Percentiles rank a stretch among this genome's conserved stretches.
Conservation (phyloP, 768 basidiomycete species). For the Suillus americanus region DNA sequence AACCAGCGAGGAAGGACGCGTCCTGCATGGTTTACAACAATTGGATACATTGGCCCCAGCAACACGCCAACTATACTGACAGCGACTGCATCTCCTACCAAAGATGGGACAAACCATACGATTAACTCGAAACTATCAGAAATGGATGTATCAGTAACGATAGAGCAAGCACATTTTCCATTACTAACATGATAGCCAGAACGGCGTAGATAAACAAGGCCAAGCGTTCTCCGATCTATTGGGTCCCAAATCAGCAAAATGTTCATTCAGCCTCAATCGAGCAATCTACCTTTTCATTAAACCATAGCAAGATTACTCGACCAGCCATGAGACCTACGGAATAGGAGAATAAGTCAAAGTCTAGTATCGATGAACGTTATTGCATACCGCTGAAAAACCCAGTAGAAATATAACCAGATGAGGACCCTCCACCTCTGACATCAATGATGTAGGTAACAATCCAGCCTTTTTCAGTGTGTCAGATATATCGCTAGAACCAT, state of each 20-base stretch:
- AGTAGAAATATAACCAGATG: slow-evolving; percentile 50
- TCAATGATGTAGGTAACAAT: slow-evolving; percentile 60
- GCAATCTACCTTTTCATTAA: slow-evolving; percentile 46
- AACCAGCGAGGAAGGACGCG: slow-evolving; percentile 71
- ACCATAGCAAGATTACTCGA: slow-evolving; percentile 54
- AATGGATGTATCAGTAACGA: slow-evolving; percentile 24
- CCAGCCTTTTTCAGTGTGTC: slow-evolving; percentile 48
- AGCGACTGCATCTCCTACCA: slow-evolving; percentile 53
- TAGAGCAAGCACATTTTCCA: not conserved
- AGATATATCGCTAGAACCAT: not conserved
- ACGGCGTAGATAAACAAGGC: slow-evolving; percentile 52
- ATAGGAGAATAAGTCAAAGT: not conserved
- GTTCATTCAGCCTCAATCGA: not conserved
- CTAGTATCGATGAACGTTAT: not conserved
- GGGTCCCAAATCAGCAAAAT: not conserved
- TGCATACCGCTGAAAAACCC: slow-evolving; percentile 55
- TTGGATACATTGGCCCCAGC: slow-evolving; percentile 53
- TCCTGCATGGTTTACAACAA: slow-evolving; percentile 68
- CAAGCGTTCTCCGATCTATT: slow-evolving; percentile 52
- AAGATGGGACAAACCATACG: slow-evolving; percentile 55
- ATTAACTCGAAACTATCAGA: slow-evolving; percentile 47
- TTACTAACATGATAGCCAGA: slow-evolving; percentile 46
- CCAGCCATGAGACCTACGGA: slow-evolving; percentile 53
- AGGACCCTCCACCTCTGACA: slow-evolving; percentile 43
- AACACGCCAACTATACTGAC: slow-evolving; percentile 57